These are phyloP conservation scores for Phlebiopsis flavidoalba DNA, from an alignment of 768 basidiomycete species.

Conservation along the genomic window DNA sequence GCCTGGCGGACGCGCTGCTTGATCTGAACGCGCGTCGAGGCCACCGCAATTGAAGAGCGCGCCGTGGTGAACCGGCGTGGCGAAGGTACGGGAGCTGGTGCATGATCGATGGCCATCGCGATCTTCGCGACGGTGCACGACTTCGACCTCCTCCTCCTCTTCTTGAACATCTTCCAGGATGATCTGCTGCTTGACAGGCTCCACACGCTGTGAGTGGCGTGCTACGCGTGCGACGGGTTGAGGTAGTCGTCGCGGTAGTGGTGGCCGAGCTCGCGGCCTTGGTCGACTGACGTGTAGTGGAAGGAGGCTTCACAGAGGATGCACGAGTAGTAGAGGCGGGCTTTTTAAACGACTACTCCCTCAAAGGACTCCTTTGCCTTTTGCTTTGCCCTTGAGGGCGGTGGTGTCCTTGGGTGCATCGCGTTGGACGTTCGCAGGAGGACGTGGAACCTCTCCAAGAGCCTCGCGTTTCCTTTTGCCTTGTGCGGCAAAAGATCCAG, in stretches of 20 bases:
- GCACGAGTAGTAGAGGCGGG: slow-evolving; percentile 40
- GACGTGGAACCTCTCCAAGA: slow-evolving; percentile 61
- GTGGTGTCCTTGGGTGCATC: slow-evolving; percentile 24
- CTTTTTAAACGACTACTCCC: slow-evolving; percentile 54
- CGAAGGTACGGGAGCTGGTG: slow-evolving; percentile 21
- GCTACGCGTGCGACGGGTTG: slow-evolving; percentile 23
- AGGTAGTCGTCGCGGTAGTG: slow-evolving; percentile 16
- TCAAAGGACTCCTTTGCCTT: slow-evolving; percentile 47
- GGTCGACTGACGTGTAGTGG: slow-evolving; percentile 32
- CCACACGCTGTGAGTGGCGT: slow-evolving; percentile 17
- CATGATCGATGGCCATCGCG: slow-evolving; percentile 38
- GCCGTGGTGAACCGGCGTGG: slow-evolving; percentile 24
- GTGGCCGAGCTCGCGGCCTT: slow-evolving; percentile 31
- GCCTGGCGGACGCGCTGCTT: slow-evolving; percentile 14
- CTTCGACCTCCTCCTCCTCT: slow-evolving; percentile 15
- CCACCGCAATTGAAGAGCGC: slow-evolving; percentile 13
- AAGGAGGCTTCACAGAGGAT: slow-evolving; percentile 33
- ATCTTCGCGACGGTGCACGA: slow-evolving; percentile 36
- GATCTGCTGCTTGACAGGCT: slow-evolving; percentile 16
- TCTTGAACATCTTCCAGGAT: slow-evolving; percentile 28
- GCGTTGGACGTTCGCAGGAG: slow-evolving; percentile 44
- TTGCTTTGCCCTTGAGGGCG: slow-evolving; percentile 51
- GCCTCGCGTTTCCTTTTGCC: slow-evolving; percentile 76
- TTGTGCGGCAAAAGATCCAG: slow-evolving; percentile 40
- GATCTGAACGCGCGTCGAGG: slow-evolving; percentile 8